A percentile compares a stretch with the other conserved stretches of the same genome.
Conservation (phyloP, 179 eudicot genomes). For the Beta corolliflora region DNA sequence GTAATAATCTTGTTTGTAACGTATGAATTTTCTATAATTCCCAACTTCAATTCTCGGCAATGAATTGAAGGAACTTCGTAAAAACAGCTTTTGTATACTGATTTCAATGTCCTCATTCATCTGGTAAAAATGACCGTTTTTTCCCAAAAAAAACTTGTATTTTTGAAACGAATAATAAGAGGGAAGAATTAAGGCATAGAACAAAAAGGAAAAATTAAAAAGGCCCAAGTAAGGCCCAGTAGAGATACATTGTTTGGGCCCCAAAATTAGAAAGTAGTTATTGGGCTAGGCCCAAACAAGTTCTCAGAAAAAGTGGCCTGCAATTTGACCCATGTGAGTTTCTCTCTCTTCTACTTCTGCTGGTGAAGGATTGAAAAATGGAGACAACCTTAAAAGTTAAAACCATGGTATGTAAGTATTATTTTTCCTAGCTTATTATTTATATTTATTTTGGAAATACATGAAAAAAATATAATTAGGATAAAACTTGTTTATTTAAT, state of each 20-base stretch:
- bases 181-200: constrained; percentile 14
- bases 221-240: not conserved
- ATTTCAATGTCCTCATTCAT: constrained; percentile 55
- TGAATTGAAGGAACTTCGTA: constrained; percentile 42
- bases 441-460: too few species aligned
- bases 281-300: not conserved
- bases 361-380: not conserved
- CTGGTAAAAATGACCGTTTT: constrained; percentile 9
- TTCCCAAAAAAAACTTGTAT: too few species aligned
- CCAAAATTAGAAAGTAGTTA: not conserved
- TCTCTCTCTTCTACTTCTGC: not conserved
- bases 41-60: constrained; percentile 48
- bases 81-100: constrained; percentile 31
- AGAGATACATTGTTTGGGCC: not conserved
- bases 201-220: not conserved
- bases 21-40: constrained; percentile 41
- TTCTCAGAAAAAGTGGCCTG: not conserved
- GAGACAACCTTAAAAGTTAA: too few species aligned
- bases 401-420: too few species aligned
- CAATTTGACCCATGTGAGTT: too few species aligned
- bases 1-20: constrained; percentile 46
- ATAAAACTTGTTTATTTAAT: too few species aligned
- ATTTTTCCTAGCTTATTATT: too few species aligned
- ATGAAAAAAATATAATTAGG: too few species aligned
- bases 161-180: constrained; percentile 23